Evolutionary conservation across 495 filamentous ascomycete species (phyloP).

Genomic region (Podospora didyma): DNA sequence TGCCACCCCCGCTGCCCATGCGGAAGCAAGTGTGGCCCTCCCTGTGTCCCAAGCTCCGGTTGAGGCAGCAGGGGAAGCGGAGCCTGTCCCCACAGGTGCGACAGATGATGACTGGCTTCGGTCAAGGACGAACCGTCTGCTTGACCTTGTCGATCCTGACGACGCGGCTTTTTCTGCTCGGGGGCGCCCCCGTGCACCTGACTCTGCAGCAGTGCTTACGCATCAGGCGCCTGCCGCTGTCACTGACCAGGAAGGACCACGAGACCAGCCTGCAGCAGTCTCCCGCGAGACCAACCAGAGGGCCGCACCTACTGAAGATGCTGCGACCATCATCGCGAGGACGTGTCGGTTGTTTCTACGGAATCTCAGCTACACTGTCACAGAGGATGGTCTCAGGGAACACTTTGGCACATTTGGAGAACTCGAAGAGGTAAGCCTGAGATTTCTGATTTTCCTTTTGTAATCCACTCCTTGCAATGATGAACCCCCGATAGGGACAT

Average conservation of each 20-base stretch:
- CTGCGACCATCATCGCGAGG: constrained; percentile 45
- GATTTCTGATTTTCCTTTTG: constrained; percentile 16
- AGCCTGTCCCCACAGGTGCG: constrained; percentile 27
- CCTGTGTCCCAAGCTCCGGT: constrained; percentile 10
- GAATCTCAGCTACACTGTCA: constrained; percentile 79
- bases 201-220: constrained; percentile 8
- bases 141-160: constrained; percentile 71
- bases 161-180: constrained; percentile 30
- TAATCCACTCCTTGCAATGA: constrained; percentile 57
- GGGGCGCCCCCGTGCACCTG: constrained; percentile 13
- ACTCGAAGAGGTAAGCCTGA: constrained; percentile 76
- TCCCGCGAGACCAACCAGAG: constrained; percentile 22
- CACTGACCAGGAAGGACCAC: constrained; percentile 22
- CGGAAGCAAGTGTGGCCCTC: not conserved
- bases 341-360: constrained; percentile 78
- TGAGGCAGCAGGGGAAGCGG: constrained; percentile 8
- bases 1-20: constrained; percentile 1
- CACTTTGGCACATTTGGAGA: constrained; percentile 67
- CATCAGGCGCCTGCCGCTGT: constrained; percentile 20
- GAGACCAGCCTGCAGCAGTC: constrained; percentile 18
- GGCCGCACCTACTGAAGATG: constrained; percentile 28
- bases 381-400: constrained; percentile 69
- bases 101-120: constrained; percentile 91
- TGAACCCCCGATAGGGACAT: constrained; percentile 99
- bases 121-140: constrained; percentile 82